phyloP scores from a whole-genome alignment of 345 rosid species.

The Turnera subulata region DNA sequence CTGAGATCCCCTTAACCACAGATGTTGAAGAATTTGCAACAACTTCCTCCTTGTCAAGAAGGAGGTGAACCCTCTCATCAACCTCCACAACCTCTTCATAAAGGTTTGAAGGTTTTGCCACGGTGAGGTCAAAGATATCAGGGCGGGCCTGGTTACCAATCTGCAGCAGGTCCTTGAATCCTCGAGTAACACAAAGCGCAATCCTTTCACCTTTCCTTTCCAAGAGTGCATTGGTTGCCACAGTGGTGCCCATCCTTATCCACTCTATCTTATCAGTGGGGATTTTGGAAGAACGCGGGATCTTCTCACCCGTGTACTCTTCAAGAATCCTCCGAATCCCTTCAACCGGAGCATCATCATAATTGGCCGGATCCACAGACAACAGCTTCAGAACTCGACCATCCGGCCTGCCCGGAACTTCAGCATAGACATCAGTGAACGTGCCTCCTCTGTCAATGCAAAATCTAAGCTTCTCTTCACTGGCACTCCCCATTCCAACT shows the following conservation, averaged over 20 bases:
- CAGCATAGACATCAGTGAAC: slow-evolving; percentile 95
- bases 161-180: slow-evolving; percentile 87
- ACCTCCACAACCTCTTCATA: slow-evolving; percentile 85
- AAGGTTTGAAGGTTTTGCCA: slow-evolving; percentile 71
- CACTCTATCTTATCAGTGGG: slow-evolving; percentile 90
- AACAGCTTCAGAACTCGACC: slow-evolving; percentile 81
- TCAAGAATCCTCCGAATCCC: slow-evolving; percentile 90
- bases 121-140: slow-evolving; percentile 77
- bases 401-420: slow-evolving; percentile 67
- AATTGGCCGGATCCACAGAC: slow-evolving; percentile 90
- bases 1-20: slow-evolving; percentile 66
- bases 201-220: slow-evolving; percentile 96
- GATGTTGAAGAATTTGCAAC: slow-evolving; percentile 14
- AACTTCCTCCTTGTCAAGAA: slow-evolving; percentile 35
- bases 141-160: slow-evolving; percentile 97
- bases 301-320: slow-evolving; percentile 61
- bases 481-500: slow-evolving; percentile 41
- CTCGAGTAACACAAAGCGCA: slow-evolving; percentile 80
- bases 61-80: slow-evolving; percentile 89
- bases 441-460: slow-evolving; percentile 97
- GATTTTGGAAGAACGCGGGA: slow-evolving; percentile 64
- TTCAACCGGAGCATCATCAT: slow-evolving; percentile 95
- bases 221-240: slow-evolving; percentile 89
- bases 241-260: slow-evolving; percentile 98
- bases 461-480: slow-evolving; percentile 61